Conservation (phyloP, 2,329 filamentous ascomycete genomes). For the Exophiala aquamarina region DNA sequence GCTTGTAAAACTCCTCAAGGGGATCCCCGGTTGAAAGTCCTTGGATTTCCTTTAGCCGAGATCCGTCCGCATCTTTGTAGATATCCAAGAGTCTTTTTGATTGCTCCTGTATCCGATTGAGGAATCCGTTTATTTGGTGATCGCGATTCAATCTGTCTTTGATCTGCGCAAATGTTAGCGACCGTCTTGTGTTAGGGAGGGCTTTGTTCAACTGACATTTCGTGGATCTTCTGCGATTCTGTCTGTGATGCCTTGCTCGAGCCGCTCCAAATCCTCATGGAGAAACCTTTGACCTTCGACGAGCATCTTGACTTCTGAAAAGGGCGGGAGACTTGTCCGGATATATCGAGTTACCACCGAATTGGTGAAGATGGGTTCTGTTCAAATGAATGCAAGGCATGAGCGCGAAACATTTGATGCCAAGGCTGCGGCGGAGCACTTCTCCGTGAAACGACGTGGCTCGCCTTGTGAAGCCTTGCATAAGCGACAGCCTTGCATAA, state of each 20-base stretch:
- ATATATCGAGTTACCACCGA: too few species aligned
- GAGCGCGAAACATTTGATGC: too few species aligned
- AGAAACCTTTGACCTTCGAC: constrained; percentile 91
- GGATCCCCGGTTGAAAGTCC: constrained; percentile 80
- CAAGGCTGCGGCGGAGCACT: too few species aligned
- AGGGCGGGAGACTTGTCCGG: too few species aligned
- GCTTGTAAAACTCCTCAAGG: constrained; percentile 88
- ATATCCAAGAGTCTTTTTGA: constrained; percentile 77
- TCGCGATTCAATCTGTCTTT: constrained; percentile 87
- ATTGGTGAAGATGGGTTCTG: too few species aligned
- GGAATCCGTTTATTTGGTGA: constrained; percentile 84
- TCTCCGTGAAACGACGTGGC: too few species aligned
- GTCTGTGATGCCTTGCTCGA: constrained; percentile 92
- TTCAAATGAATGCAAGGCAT: too few species aligned
- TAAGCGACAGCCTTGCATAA: too few species aligned
- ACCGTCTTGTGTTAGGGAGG: too few species aligned
- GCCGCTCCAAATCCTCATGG: constrained; percentile 92
- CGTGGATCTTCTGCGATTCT: constrained; percentile 84
- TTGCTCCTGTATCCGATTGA: constrained; percentile 84
- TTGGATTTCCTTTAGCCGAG: constrained; percentile 76
- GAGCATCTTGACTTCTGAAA: constrained; percentile 56
- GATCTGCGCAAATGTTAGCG: constrained; percentile 56
- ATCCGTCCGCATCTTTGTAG: constrained; percentile 75
- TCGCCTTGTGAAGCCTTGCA: too few species aligned
- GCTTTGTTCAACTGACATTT: too few species aligned